Conservation (phyloP, 257 asterid species). For the Lantana camara region DNA sequence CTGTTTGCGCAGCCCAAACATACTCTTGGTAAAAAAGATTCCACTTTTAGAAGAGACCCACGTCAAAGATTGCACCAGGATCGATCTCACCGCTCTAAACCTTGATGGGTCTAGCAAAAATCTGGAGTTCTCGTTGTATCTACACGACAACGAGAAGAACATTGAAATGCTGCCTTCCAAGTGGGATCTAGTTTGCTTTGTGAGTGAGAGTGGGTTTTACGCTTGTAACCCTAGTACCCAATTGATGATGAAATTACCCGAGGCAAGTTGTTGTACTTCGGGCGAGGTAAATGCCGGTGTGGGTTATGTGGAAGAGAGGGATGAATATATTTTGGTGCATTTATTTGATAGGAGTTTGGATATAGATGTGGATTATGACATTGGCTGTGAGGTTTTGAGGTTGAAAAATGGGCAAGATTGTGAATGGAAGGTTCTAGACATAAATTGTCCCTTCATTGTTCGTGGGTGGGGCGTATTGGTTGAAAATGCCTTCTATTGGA, state of each 20-base stretch:
- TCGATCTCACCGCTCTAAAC: conserved; percentile 45
- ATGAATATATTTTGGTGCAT: conserved; percentile 63
- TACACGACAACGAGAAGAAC: conserved; percentile 42
- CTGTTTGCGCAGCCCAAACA: conserved; percentile 36
- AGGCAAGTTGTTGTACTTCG: conserved; percentile 52
- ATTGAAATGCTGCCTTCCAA: conserved; percentile 53
- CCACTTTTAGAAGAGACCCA: conserved; percentile 36
- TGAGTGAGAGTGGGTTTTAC: conserved; percentile 52
- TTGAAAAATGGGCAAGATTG: conserved; percentile 39
- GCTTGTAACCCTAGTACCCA: conserved; percentile 59
- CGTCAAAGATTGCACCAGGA: conserved; percentile 34
- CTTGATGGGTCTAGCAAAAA: conserved; percentile 46
- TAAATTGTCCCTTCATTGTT: conserved; percentile 47
- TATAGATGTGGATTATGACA: conserved; percentile 49
- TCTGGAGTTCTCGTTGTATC: conserved; percentile 38
- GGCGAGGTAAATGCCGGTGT: conserved; percentile 58
- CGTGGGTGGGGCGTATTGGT: conserved; percentile 66
- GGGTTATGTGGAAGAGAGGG: conserved; percentile 51
- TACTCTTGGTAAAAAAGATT: conserved; percentile 38
- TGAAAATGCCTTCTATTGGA: conserved; percentile 54
- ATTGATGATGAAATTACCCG: conserved; percentile 46
- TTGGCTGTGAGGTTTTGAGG: conserved; percentile 58
- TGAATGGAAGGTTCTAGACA: conserved; percentile 50
- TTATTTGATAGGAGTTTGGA: conserved; percentile 57
- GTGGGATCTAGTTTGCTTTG: conserved; percentile 57